Percentiles rank a stretch among this genome's conserved stretches.
Evolutionary conservation across 1,139 yeast species (phyloP).

Genomic region (Entelexis paramagnoliae): DNA sequence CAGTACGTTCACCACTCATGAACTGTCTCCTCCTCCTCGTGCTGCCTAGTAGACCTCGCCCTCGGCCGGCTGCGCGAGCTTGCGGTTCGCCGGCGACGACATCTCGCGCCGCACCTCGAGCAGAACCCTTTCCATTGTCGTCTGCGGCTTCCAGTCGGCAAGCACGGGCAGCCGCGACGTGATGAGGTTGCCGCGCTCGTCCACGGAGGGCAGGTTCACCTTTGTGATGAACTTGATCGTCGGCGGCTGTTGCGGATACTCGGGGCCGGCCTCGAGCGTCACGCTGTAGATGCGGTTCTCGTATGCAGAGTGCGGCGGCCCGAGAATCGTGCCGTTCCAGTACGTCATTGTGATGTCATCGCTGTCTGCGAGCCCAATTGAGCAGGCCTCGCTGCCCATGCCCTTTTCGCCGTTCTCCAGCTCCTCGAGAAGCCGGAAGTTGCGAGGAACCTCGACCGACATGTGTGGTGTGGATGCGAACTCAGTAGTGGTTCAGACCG

Average conservation of each 20-base stretch:
- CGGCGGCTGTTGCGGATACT: slow-evolving; percentile 88
- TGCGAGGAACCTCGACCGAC: slow-evolving; percentile 47
- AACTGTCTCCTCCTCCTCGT: no score
- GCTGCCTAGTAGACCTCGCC: slow-evolving; percentile 48
- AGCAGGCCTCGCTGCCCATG: slow-evolving; percentile 90
- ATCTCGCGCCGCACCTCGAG: slow-evolving; percentile 75
- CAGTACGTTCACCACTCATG: no score
- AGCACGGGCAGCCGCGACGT: slow-evolving; percentile 56
- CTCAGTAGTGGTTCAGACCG: not conserved
- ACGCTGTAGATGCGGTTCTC: slow-evolving; percentile 88
- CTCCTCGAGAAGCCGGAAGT: slow-evolving; percentile 87
- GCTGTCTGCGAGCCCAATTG: slow-evolving; percentile 87
- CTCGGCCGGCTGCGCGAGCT: slow-evolving; percentile 82
- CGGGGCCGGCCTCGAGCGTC: slow-evolving; percentile 67
- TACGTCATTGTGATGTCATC: slow-evolving; percentile 38
- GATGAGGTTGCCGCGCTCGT: slow-evolving; percentile 53
- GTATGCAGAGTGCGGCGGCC: slow-evolving; percentile 83
- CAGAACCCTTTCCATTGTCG: slow-evolving; percentile 83
- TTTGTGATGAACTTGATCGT: slow-evolving; percentile 65
- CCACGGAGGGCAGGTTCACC: slow-evolving; percentile 86
- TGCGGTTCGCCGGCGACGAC: slow-evolving; percentile 77
- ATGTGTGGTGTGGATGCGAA: not conserved
- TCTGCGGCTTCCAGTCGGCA: slow-evolving; percentile 74
- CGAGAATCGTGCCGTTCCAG: slow-evolving; percentile 90
- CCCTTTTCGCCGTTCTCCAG: slow-evolving; percentile 98